phyloP scores from a whole-genome alignment of 345 rosid genomes.

The Eucalyptus sp. region DNA sequence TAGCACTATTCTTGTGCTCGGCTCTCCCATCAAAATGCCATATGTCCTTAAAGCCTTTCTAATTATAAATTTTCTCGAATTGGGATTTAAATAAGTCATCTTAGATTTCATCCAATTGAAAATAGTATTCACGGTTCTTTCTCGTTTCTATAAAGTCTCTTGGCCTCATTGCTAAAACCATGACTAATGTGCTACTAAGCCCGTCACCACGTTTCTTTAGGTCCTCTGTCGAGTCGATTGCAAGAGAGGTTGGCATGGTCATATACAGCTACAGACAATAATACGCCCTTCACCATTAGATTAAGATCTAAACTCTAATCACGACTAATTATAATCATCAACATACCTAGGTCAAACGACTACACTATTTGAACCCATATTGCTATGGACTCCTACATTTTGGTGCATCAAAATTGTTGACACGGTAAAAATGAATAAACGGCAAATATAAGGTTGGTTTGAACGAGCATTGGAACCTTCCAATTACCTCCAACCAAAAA shows the following conservation, averaged over 20 bases:
- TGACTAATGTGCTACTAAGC: not conserved
- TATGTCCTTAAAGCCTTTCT: too few species aligned
- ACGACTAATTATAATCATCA: not conserved
- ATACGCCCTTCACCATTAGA: not conserved
- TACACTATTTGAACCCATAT: not conserved
- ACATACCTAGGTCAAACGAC: not conserved
- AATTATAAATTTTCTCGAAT: too few species aligned
- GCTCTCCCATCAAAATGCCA: too few species aligned
- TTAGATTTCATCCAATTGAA: not conserved
- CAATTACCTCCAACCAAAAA: too few species aligned
- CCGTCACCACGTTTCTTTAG: not conserved
- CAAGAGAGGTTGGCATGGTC: not conserved
- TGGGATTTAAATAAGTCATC: too few species aligned
- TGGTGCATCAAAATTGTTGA: not conserved
- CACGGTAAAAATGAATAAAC: not conserved
- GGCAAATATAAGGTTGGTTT: not conserved
- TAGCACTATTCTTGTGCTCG: too few species aligned
- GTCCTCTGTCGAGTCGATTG: not conserved
- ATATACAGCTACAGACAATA: not conserved
- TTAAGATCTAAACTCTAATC: not conserved
- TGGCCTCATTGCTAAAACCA: not conserved
- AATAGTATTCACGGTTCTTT: not conserved
- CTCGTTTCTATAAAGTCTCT: not conserved
- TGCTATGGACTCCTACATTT: not conserved
- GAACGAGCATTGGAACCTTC: not conserved